Conservation (phyloP, 176 grass and related monocot genomes). For the Hordeum marinum region DNA sequence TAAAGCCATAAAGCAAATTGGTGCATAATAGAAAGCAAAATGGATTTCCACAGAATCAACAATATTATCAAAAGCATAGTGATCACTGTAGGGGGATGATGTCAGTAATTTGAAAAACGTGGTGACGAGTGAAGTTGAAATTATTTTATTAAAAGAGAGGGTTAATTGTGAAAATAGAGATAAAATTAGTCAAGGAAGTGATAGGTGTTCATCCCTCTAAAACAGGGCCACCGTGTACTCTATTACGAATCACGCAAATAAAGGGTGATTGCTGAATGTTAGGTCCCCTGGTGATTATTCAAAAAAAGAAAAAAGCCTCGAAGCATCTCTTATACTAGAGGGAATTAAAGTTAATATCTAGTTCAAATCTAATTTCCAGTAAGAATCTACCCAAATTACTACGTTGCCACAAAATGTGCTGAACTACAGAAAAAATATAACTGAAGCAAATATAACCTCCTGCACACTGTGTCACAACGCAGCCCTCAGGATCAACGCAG, state of each 20-base stretch:
- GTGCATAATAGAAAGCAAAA: not conserved
- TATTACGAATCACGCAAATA: too few relatives aligned
- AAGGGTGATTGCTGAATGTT: too few relatives aligned
- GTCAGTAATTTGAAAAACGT: not conserved
- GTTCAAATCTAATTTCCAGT: too few relatives aligned
- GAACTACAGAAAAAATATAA: not conserved
- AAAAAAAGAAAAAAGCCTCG: too few relatives aligned
- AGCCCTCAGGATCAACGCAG: not conserved
- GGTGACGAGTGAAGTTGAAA: not conserved
- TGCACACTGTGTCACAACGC: slow-evolving; percentile 9
- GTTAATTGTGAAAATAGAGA: not conserved
- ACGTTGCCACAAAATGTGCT: not conserved
- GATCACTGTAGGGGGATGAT: not conserved
- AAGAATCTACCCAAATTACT: not conserved
- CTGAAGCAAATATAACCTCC: slow-evolving; percentile 49
- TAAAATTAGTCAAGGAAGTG: not conserved
- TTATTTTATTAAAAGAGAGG: not conserved
- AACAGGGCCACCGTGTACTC: not conserved
- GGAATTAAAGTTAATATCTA: too few relatives aligned
- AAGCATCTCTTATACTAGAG: too few relatives aligned
- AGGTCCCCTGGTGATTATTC: too few relatives aligned
- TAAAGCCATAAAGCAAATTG: not conserved
- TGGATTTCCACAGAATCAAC: not conserved
- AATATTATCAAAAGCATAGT: not conserved
- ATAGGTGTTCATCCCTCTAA: not conserved